Percentiles rank a stretch among this genome's conserved stretches.
phyloP scores from a whole-genome alignment of 78 protist species.

The Emiliania huxleyi region DNA sequence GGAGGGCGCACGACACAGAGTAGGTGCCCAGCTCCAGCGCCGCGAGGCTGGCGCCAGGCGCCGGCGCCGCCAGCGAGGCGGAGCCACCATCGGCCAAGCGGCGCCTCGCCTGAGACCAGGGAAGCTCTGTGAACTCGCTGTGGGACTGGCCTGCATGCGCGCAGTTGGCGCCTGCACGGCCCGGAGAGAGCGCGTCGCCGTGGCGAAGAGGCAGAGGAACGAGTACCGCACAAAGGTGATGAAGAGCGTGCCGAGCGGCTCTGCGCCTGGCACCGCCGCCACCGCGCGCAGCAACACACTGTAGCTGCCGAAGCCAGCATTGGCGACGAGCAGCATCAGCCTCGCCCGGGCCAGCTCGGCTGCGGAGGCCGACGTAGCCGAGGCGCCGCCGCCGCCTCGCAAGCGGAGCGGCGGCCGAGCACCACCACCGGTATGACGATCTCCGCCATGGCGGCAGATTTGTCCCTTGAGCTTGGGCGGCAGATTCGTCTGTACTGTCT shows the following conservation, averaged over 20 bases:
- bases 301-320: background rate
- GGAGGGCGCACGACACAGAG: background rate
- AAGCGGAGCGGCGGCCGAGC: too few relatives aligned
- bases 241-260: background rate
- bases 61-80: too few relatives aligned
- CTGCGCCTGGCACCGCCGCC: background rate
- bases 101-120: too few relatives aligned
- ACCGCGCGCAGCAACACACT: background rate
- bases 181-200: background rate
- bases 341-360: background rate
- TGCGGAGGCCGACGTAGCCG: background rate
- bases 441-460: too few relatives aligned
- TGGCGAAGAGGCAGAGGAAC: background rate
- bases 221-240: background rate
- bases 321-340: background rate
- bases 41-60: background rate
- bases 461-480: too few relatives aligned
- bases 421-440: too few relatives aligned
- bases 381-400: too few relatives aligned
- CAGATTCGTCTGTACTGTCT: too few relatives aligned
- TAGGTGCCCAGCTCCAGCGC: background rate
- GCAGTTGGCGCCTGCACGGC: background rate
- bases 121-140: background rate
- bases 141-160: background rate
- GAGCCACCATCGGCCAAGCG: too few relatives aligned